Evolutionary conservation across 768 basidiomycete genomes (phyloP).

Genomic region (Hemileccinum impolitum): DNA sequence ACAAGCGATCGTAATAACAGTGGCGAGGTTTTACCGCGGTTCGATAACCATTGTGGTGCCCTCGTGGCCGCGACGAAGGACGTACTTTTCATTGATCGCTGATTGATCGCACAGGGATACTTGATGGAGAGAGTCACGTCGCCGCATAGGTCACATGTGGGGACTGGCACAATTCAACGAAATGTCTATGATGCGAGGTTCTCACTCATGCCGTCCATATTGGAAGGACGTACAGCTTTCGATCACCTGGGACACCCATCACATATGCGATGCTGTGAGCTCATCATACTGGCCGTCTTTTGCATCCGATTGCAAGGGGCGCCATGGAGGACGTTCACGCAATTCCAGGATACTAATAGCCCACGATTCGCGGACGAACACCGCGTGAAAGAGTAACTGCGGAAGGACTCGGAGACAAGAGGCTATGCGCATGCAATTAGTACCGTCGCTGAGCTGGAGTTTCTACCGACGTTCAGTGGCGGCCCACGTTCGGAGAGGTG

Average conservation of each 20-base stretch:
- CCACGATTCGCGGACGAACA: not conserved
- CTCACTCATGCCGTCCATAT: not conserved
- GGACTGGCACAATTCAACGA: not conserved
- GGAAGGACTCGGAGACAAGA: not conserved
- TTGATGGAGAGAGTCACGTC: not conserved
- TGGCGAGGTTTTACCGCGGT: not conserved
- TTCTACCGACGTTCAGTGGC: constrained; percentile 5
- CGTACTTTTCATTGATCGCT: constrained; percentile 8
- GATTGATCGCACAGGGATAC: constrained; percentile 9
- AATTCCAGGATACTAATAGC: constrained; percentile 1
- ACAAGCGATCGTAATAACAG: not conserved
- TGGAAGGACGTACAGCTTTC: constrained; percentile 8
- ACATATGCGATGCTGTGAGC: constrained; percentile 5
- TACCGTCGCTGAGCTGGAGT: constrained; percentile 15
- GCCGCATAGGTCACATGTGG: not conserved
- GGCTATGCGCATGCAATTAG: constrained; percentile 6
- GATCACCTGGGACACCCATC: constrained; percentile 1
- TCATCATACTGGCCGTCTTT: not conserved
- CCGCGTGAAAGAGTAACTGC: constrained; percentile 1
- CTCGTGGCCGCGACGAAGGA: constrained; percentile 13
- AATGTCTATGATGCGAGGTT: not conserved
- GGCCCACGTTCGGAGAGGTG: not conserved
- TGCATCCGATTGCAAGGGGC: too few species aligned
- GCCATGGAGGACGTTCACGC: not conserved
- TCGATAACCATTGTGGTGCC: constrained; percentile 3